A percentile compares a stretch with the other conserved stretches of the same genome.
Evolutionary conservation across 2,329 filamentous ascomycete genomes (phyloP).

Genomic region (Ophiocordyceps unilateralis): DNA sequence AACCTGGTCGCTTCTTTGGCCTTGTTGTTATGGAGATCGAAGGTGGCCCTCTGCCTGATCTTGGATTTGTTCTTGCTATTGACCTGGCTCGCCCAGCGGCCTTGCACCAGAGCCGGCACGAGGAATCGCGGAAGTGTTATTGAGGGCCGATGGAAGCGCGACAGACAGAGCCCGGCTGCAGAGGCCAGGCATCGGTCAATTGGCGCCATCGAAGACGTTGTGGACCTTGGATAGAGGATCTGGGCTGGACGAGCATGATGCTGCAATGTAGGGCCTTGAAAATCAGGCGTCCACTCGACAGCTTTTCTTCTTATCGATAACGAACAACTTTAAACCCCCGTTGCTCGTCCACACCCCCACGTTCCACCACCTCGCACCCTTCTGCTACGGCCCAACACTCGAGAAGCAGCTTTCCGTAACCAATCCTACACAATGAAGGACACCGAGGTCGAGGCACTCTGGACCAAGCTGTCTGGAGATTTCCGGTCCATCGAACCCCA

Average conservation of each 20-base stretch:
- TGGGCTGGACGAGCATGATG: no score
- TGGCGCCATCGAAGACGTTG: constrained; percentile 27
- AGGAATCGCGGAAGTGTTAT: constrained; percentile 30
- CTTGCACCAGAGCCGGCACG: constrained; percentile 26
- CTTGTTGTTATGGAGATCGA: not conserved
- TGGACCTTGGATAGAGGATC: not conserved
- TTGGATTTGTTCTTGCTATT: constrained; percentile 30
- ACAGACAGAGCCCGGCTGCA: constrained; percentile 31
- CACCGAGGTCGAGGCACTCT: constrained; percentile 35
- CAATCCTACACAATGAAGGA: constrained; percentile 29
- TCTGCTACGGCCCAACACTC: constrained; percentile 2
- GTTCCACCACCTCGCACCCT: no score
- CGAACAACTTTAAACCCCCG: not conserved
- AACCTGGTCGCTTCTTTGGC: constrained; percentile 24
- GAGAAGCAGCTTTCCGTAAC: not conserved
- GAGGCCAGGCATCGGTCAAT: constrained; percentile 36
- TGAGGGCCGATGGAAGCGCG: constrained; percentile 23
- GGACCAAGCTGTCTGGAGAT: constrained; percentile 40
- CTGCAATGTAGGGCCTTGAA: constrained; percentile 5
- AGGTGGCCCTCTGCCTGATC: not conserved
- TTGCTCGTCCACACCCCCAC: no score
- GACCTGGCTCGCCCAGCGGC: constrained; percentile 17
- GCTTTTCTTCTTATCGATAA: constrained; percentile 9
- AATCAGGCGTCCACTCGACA: constrained; percentile 7
- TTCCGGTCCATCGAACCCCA: constrained; percentile 69